Evolutionary conservation across 2,329 filamentous ascomycete genomes (phyloP), one percentile per base, ranked within the genome.

Genomic region (Calonectria naviculata): DNA sequence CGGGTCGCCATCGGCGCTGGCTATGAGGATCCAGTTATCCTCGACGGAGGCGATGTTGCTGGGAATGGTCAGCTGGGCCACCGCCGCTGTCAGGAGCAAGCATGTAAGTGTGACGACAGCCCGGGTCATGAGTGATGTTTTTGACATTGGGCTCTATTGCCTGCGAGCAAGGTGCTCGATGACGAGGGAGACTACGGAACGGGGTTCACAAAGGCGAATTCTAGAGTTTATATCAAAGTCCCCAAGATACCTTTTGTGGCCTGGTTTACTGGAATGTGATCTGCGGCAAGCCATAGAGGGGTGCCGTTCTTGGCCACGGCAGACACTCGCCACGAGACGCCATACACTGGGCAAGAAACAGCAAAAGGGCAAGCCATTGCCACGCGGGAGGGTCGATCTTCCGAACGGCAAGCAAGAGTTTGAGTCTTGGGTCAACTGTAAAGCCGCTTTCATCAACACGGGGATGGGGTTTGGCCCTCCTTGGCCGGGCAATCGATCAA

Each of bases 11-110:
- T 21, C 36, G 38, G 54, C 63, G 13, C 36, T 28, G 8, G 56
- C 47, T n/a, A 68, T 52, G 28, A 63, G 47, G n/a, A 28, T 68
- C 65, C 65, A 68, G 44, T 63, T 68, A 26, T 56, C 44, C 19
- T 49, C 29, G 31, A 56, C 24, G 24, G 36, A 15, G 17, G 46
- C 46, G 34, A 56, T 24, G 10, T 29, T 49, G 46, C 47, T 63
- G n/a, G 65, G 49, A 1, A 68, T 13, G 24, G 56, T 42, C 19
- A 64, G 47, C 41, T 68, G 66, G 41, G 60, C 21, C 19, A 8
- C 13, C 1, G 12, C 42, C 12, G n/a, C 3, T 2, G 29, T 13
- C 24, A 60, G 36, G 44, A 38, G 15, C 1, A 26, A 41, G 21
- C 6, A 61, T 24, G 31, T 38, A 12, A 24, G 42, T 15, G 34